These are phyloP conservation scores for Cryptococcus sp. DNA, from an alignment of 1,284 basidiomycete species.

Conservation along the genomic window DNA sequence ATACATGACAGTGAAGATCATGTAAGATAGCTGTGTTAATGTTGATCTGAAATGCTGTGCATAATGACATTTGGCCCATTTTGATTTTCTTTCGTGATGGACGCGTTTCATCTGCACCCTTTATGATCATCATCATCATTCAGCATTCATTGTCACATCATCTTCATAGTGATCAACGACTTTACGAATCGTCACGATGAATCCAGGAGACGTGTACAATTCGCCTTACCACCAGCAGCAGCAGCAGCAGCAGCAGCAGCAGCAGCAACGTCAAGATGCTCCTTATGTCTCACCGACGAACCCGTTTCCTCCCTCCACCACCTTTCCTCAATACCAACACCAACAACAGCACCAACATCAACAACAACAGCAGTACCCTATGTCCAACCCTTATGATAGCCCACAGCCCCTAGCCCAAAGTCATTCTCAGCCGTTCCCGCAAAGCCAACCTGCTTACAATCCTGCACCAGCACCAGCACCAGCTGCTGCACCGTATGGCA, in stretches of 20 bases:
- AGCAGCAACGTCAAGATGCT: constrained; percentile 1
- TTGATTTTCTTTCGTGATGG: neutral
- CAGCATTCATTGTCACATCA: too few relatives aligned
- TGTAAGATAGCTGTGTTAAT: too few relatives aligned
- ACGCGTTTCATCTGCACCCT: neutral
- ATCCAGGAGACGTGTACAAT: constrained; percentile 34
- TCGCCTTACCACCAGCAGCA: constrained; percentile 13
- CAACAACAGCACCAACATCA: neutral
- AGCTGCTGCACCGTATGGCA: constrained; percentile 7
- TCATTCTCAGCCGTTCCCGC: constrained; percentile 1
- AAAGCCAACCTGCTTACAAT: too few relatives aligned
- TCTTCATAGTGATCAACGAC: too few relatives aligned
- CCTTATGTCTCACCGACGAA: constrained; percentile 21
- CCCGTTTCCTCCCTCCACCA: constrained; percentile 5
- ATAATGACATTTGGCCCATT: neutral
- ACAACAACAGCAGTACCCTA: neutral
- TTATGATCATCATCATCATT: too few relatives aligned
- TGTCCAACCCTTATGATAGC: neutral
- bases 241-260: constrained; percentile 6
- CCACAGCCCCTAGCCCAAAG: neutral
- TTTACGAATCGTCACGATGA: constrained; percentile 20
- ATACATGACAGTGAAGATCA: too few relatives aligned
- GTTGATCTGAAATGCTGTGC: neutral
- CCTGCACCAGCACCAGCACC: too few relatives aligned
- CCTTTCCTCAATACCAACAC: neutral